Conservation (phyloP, 1,284 basidiomycete genomes). For the Leccinum subrobustum region DNA sequence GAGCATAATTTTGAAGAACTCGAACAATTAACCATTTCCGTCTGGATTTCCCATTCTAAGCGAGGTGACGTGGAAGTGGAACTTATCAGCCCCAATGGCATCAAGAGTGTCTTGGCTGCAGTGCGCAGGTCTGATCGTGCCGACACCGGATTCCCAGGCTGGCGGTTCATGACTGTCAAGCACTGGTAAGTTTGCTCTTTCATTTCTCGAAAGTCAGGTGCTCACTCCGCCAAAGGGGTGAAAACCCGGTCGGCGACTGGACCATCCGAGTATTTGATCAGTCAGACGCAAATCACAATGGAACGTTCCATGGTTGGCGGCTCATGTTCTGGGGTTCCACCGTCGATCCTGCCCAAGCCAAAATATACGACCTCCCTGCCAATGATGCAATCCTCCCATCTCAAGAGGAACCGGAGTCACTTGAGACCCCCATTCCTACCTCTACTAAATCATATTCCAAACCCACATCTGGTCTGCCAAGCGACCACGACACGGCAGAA, state of each 20-base stretch:
- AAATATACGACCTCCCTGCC: conserved; percentile 62
- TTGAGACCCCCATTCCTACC: conserved; percentile 39
- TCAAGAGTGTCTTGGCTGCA: conserved; percentile 83
- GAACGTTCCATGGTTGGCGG: conserved; percentile 89
- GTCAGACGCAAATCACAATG: conserved; percentile 56
- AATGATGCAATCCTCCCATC: conserved; percentile 59
- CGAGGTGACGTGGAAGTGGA: conserved; percentile 95
- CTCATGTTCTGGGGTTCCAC: conserved; percentile 94
- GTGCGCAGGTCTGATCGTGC: conserved; percentile 71
- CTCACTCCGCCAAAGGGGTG: conserved; percentile 60
- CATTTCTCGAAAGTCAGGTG: background rate
- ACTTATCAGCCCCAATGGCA: conserved; percentile 81
- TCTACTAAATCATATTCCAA: conserved; percentile 70
- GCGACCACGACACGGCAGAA: conserved; percentile 71
- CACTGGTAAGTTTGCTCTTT: conserved; percentile 73
- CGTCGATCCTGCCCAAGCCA: conserved; percentile 69
- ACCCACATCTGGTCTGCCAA: conserved; percentile 87
- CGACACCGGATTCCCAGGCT: conserved; percentile 79
- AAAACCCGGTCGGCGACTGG: conserved; percentile 93
- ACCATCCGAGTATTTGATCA: conserved; percentile 85
- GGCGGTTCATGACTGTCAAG: conserved; percentile 98
- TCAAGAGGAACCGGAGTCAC: conserved; percentile 34
- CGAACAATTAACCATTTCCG: conserved; percentile 91
- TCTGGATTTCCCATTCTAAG: conserved; percentile 88
- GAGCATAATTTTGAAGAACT: conserved; percentile 82